phyloP scores from a whole-genome alignment of 2,329 filamentous ascomycete genomes.

The Dothistroma septosporum region DNA sequence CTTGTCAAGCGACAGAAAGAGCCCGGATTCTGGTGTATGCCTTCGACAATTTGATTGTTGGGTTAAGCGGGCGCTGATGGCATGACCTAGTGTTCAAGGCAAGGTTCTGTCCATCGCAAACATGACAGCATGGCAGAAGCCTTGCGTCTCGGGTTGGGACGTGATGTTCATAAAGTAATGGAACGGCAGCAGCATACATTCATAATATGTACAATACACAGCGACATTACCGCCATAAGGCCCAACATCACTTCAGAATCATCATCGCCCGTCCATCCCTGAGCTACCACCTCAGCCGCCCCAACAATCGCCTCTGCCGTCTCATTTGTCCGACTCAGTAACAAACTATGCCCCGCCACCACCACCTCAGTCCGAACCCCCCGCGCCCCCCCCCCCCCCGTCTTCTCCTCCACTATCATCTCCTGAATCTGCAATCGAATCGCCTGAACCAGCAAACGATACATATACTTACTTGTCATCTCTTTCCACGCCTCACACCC shows the following conservation, averaged over 20 bases:
- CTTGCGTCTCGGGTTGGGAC: background rate
- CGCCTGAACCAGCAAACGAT: constrained; percentile 40
- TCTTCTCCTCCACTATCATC: constrained; percentile 36
- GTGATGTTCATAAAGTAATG: no score
- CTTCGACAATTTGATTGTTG: no score
- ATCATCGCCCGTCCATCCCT: background rate
- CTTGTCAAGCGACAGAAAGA: no score
- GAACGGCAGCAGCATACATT: background rate
- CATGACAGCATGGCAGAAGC: background rate
- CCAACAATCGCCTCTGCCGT: constrained; percentile 21
- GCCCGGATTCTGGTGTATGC: no score
- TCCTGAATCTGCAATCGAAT: constrained; percentile 37
- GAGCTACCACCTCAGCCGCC: constrained; percentile 14
- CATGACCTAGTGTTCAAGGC: no score
- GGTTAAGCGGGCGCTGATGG: no score
- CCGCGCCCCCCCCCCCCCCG: constrained; percentile 16
- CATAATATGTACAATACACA: background rate
- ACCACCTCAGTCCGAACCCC: constrained; percentile 21
- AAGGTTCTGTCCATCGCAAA: background rate
- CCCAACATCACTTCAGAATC: background rate
- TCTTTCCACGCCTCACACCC: constrained; percentile 38
- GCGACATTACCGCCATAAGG: background rate
- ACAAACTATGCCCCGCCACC: constrained; percentile 29
- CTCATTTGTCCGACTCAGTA: constrained; percentile 25
- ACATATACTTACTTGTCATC: constrained; percentile 40